These are phyloP conservation scores for Penicillium hordei DNA, from an alignment of 2,329 filamentous ascomycete genomes.

Conservation along the genomic window DNA sequence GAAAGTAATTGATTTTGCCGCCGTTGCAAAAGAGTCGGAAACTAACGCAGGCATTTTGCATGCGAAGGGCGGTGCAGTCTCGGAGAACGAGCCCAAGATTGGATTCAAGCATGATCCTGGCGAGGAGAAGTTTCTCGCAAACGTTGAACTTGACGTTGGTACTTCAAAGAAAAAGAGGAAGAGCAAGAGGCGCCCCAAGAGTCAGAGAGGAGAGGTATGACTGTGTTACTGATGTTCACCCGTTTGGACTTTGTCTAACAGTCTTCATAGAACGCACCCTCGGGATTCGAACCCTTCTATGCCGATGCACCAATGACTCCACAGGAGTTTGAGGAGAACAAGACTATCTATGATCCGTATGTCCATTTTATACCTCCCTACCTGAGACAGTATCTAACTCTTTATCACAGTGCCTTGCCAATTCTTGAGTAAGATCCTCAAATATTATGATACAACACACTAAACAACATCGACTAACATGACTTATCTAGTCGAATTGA, in stretches of 20 bases:
- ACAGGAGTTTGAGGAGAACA: constrained; percentile 65
- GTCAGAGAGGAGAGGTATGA: constrained; percentile 37
- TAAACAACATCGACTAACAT: constrained; percentile 15
- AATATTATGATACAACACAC: too few species aligned
- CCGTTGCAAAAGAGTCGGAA: background rate
- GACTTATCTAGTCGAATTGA: constrained; percentile 67
- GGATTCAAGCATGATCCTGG: constrained; percentile 6
- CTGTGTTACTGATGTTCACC: background rate
- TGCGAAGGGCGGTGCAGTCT: background rate
- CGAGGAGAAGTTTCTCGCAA: constrained; percentile 2
- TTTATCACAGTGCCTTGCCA: constrained; percentile 37
- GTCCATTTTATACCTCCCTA: constrained; percentile 29
- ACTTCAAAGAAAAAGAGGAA: constrained; percentile 30
- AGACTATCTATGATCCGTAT: constrained; percentile 66
- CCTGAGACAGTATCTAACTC: background rate
- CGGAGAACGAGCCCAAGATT: background rate
- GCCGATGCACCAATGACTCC: constrained; percentile 77
- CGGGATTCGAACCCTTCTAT: constrained; percentile 78
- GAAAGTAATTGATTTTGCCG: background rate
- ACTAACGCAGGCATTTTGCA: too few species aligned
- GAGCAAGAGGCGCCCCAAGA: constrained; percentile 39
- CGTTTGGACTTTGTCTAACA: background rate
- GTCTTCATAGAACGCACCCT: constrained; percentile 46
- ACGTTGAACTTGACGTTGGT: background rate
- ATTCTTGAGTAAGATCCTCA: constrained; percentile 57